phyloP scores from a whole-genome alignment of 805 yeast species.

The Metschnikowia amazonensis region DNA sequence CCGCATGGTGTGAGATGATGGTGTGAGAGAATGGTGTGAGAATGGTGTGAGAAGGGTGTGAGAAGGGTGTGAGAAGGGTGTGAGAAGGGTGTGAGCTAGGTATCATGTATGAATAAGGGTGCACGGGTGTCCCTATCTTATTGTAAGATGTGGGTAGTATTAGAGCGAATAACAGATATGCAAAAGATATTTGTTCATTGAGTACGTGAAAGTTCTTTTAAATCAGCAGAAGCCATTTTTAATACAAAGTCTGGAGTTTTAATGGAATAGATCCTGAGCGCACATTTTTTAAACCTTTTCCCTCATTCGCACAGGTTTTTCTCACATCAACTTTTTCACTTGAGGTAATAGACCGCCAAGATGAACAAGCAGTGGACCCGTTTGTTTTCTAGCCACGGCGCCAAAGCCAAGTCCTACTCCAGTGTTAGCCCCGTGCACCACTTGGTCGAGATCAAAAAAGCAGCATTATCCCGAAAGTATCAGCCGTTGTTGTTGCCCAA shows the following conservation, averaged over 20 bases:
- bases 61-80: too few species aligned
- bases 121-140: not conserved
- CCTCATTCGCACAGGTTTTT: constrained; percentile 5
- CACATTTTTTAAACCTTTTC: constrained; percentile 4
- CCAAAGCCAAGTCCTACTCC: constrained; percentile 51
- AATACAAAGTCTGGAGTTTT: not conserved
- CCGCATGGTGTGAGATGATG: too few species aligned
- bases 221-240: not conserved
- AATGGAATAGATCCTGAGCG: constrained; percentile 5
- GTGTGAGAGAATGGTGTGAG: too few species aligned
- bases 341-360: constrained; percentile 5
- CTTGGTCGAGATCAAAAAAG: constrained; percentile 69
- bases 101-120: not conserved
- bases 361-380: constrained; percentile 26
- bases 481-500: constrained; percentile 62
- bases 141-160: not conserved
- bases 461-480: constrained; percentile 69
- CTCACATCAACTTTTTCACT: constrained; percentile 12
- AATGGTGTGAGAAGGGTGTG: too few species aligned
- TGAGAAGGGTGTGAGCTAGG: not conserved
- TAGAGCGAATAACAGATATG: not conserved
- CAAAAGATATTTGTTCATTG: not conserved
- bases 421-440: constrained; percentile 92
- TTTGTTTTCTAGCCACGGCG: constrained; percentile 39
- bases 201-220: not conserved